Evolutionary conservation across 2,329 filamentous ascomycete species (phyloP).

Genomic region (Claviceps humidiphila): DNA sequence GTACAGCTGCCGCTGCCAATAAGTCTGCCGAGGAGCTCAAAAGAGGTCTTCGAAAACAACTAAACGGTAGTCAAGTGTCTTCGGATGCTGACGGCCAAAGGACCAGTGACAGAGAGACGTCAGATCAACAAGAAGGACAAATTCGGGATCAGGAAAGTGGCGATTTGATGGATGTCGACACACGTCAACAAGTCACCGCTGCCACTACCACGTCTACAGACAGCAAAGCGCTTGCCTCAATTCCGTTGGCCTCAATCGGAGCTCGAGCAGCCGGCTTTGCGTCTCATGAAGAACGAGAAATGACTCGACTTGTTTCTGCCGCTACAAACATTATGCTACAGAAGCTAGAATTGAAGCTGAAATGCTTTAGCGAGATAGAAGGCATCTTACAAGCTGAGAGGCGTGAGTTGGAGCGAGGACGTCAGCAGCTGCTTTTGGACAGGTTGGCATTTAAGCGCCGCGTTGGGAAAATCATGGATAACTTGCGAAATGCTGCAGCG

Average conservation of each 20-base stretch:
- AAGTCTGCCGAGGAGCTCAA: constrained; percentile 80
- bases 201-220: constrained; percentile 37
- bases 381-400: constrained; percentile 82
- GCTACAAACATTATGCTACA: constrained; percentile 89
- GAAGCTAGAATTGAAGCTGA: constrained; percentile 89
- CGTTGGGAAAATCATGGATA: constrained; percentile 69
- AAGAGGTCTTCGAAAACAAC: constrained; percentile 61
- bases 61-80: constrained; percentile 44
- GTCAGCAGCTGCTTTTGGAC: constrained; percentile 89
- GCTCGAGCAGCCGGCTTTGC: constrained; percentile 78
- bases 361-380: constrained; percentile 96
- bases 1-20: constrained; percentile 80
- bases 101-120: constrained; percentile 23
- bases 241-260: constrained; percentile 75
- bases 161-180: constrained; percentile 53
- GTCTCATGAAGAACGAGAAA: constrained; percentile 92
- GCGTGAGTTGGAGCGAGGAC: constrained; percentile 78
- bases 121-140: neutral
- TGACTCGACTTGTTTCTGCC: constrained; percentile 83
- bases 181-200: constrained; percentile 34
- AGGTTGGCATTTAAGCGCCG: constrained; percentile 80
- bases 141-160: constrained; percentile 22
- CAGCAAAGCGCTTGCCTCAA: constrained; percentile 48
- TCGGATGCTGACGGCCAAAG: constrained; percentile 44
- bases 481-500: constrained; percentile 43